These are phyloP conservation scores for Hapsidospora chrysogenum DNA, from an alignment of 495 filamentous ascomycete species.

Conservation along the genomic window DNA sequence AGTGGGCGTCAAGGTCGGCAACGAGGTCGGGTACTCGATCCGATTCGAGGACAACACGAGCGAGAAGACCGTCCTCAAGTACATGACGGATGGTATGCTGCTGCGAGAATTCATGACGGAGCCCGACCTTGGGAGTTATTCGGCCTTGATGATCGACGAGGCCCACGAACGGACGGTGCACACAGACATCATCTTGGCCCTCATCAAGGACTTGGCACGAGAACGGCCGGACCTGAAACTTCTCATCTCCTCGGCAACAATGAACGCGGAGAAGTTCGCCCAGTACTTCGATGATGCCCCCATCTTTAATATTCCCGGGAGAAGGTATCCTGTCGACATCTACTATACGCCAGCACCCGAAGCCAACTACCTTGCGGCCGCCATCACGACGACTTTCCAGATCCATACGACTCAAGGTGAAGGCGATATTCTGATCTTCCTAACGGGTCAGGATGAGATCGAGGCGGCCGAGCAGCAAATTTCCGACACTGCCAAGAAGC, in stretches of 20 bases:
- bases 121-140: conserved; percentile 71
- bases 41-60: conserved; percentile 89
- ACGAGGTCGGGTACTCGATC: conserved; percentile 89
- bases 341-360: conserved; percentile 88
- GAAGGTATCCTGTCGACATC: conserved; percentile 79
- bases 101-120: conserved; percentile 83
- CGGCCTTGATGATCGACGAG: conserved; percentile 91
- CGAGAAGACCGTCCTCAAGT: conserved; percentile 87
- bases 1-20: conserved; percentile 77
- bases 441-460: conserved; percentile 85
- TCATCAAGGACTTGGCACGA: conserved; percentile 83
- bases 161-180: conserved; percentile 87
- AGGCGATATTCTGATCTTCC: conserved; percentile 82
- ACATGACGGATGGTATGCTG: conserved; percentile 98
- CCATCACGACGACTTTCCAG: conserved; percentile 87
- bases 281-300: conserved; percentile 88
- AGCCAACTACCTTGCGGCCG: conserved; percentile 84
- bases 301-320: conserved; percentile 91
- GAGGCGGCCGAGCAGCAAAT: conserved; percentile 70
- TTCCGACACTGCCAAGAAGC: conserved; percentile 61
- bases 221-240: conserved; percentile 79
- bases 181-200: conserved; percentile 80
- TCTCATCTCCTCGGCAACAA: conserved; percentile 85
- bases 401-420: conserved; percentile 78
- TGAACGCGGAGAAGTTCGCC: conserved; percentile 88